Evolutionary conservation across 768 basidiomycete genomes (phyloP).

Genomic region (Mycena vitilis): DNA sequence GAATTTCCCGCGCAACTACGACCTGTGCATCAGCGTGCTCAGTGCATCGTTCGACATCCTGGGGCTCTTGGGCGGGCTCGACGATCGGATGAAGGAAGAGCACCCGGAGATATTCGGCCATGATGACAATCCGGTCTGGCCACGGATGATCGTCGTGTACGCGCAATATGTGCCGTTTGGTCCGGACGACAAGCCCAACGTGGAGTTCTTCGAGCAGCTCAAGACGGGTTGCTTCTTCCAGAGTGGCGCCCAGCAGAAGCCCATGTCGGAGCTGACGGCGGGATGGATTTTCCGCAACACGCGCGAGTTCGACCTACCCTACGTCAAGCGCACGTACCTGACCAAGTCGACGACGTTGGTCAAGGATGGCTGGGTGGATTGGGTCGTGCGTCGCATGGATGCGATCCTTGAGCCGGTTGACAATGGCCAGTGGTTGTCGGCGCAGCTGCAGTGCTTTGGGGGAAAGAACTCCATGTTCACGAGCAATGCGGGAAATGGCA

Average conservation of each 20-base stretch:
- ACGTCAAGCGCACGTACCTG: constrained; percentile 32
- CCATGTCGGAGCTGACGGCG: constrained; percentile 29
- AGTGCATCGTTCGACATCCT: constrained; percentile 27
- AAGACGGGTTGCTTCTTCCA: constrained; percentile 13
- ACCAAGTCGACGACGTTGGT: constrained; percentile 27
- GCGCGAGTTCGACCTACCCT: constrained; percentile 31
- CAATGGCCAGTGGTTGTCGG: constrained; percentile 32
- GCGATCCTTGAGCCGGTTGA: constrained; percentile 15
- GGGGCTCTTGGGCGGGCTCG: constrained; percentile 27
- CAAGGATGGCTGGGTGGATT: constrained; percentile 32
- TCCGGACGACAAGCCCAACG: constrained; percentile 29
- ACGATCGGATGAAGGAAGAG: constrained; percentile 28
- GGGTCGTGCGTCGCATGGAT: constrained; percentile 28
- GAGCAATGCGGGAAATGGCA: constrained; percentile 26
- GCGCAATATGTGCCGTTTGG: constrained; percentile 31
- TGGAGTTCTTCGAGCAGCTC: constrained; percentile 26
- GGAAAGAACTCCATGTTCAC: constrained; percentile 32
- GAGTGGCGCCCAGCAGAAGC: constrained; percentile 17
- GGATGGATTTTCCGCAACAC: constrained; percentile 33
- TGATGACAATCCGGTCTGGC: constrained; percentile 23
- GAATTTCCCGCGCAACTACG: constrained; percentile 32
- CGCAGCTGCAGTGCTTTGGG: constrained; percentile 31
- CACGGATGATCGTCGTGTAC: constrained; percentile 30
- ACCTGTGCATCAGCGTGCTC: constrained; percentile 32
- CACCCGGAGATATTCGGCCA: constrained; percentile 29